These are phyloP conservation scores for Casuarina equisetifolia DNA, from an alignment of 306 rosid species.

Conservation along the genomic window DNA sequence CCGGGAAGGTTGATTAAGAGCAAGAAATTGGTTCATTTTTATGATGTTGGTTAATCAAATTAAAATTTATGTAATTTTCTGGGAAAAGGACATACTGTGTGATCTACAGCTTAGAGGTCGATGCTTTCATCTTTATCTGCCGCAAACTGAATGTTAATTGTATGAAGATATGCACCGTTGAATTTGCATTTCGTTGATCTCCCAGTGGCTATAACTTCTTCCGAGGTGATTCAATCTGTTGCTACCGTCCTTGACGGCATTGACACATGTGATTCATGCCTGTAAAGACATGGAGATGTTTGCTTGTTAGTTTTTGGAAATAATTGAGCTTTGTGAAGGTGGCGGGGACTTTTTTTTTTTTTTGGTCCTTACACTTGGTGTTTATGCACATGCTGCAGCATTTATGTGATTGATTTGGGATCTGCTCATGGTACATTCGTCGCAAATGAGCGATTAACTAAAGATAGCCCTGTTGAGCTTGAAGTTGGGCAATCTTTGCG, in stretches of 20 bases:
- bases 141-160: background rate
- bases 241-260: background rate
- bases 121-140: background rate
- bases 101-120: background rate
- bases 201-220: constrained; percentile 13
- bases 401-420: constrained; percentile 93
- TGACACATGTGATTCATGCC: constrained; percentile 3
- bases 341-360: constrained; percentile 9
- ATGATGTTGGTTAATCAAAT: background rate
- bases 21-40: background rate
- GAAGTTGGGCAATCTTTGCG: constrained; percentile 94
- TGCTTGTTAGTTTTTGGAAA: background rate
- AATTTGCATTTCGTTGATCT: background rate
- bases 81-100: background rate
- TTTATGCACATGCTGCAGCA: constrained; percentile 48
- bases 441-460: constrained; percentile 92
- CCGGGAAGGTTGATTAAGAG: background rate
- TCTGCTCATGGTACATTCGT: constrained; percentile 99
- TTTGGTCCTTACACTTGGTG: constrained; percentile 18
- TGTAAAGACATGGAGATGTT: constrained; percentile 3
- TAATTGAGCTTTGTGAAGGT: constrained; percentile 1
- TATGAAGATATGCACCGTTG: constrained; percentile 4
- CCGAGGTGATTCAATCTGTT: constrained; percentile 9
- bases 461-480: constrained; percentile 90
- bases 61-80: background rate